phyloP scores from a whole-genome alignment of 345 rosid species.

The Sisymbrium irio region DNA sequence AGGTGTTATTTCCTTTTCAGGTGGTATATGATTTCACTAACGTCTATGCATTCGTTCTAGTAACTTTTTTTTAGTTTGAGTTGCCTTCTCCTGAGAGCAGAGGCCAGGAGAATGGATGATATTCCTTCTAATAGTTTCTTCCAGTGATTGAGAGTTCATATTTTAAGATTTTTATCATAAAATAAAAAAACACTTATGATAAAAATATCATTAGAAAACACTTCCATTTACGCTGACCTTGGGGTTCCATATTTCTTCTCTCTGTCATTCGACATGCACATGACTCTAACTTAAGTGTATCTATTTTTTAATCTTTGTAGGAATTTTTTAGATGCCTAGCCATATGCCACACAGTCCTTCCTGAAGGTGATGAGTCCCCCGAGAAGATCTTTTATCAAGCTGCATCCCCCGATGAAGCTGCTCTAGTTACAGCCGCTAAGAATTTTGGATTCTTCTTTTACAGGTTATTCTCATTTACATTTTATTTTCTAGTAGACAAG shows the following conservation, averaged over 20 bases:
- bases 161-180: too few relatives aligned
- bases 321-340: constrained; percentile 99
- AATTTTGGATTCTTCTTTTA: constrained; percentile 97
- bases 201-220: background rate
- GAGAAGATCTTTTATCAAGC: constrained; percentile 94
- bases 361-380: constrained; percentile 98
- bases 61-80: too few relatives aligned
- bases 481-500: constrained; percentile 2
- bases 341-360: constrained; percentile 96
- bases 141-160: too few relatives aligned
- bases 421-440: constrained; percentile 95
- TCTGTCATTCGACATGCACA: background rate
- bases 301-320: constrained; percentile 42
- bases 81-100: too few relatives aligned
- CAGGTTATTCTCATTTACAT: constrained; percentile 43
- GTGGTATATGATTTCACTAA: too few relatives aligned
- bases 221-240: background rate
- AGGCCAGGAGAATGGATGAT: too few relatives aligned
- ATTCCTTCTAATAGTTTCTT: too few relatives aligned
- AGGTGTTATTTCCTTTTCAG: too few relatives aligned
- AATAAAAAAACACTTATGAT: too few relatives aligned
- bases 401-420: constrained; percentile 99
- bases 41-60: too few relatives aligned
- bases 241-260: background rate
- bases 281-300: constrained; percentile 2